Evolutionary conservation across 2,329 filamentous ascomycete species (phyloP).

Genomic region (Lasiodiplodia hormozganensis): DNA sequence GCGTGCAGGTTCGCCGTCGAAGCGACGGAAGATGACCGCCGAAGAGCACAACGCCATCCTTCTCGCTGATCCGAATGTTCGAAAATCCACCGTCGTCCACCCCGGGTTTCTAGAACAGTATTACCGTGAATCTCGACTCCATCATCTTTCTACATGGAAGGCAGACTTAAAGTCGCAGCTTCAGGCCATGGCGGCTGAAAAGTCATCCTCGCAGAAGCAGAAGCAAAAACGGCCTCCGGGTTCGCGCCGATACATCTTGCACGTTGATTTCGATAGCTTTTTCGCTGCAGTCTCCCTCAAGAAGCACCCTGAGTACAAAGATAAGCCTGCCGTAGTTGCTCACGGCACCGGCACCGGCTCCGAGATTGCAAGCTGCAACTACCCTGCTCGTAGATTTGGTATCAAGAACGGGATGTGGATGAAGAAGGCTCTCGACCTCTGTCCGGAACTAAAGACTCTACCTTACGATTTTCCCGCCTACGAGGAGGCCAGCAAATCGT

Average conservation of each 20-base stretch:
- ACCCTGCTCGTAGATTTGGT: conserved; percentile 82
- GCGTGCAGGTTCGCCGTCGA: conserved; percentile 31
- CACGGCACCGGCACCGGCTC: conserved; percentile 85
- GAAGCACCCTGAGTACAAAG: conserved; percentile 73
- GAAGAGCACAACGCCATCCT: conserved; percentile 92
- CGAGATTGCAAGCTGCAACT: conserved; percentile 98
- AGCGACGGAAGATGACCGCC: conserved; percentile 69
- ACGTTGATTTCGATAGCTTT: conserved; percentile 98
- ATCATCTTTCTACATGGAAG: conserved; percentile 97
- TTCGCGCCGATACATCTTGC: conserved; percentile 81
- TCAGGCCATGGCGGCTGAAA: conserved; percentile 79
- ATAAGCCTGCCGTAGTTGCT: conserved; percentile 86
- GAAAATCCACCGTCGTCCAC: conserved; percentile 89
- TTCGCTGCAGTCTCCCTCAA: conserved; percentile 93
- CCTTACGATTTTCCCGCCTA: conserved; percentile 96
- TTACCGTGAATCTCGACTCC: conserved; percentile 91
- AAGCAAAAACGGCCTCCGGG: conserved; percentile 65
- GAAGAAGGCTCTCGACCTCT: conserved; percentile 84
- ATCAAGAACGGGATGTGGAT: conserved; percentile 99
- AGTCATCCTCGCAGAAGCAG: conserved; percentile 58
- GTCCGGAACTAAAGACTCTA: conserved; percentile 85
- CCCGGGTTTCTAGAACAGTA: conserved; percentile 94
- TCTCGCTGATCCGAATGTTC: conserved; percentile 81
- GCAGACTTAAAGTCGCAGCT: conserved; percentile 89
- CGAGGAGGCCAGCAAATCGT: conserved; percentile 85